Evolutionary conservation across 192 early-diverging fungal species (phyloP), one percentile per base, ranked within the genome.

Genomic region (Coemansia sp.): DNA sequence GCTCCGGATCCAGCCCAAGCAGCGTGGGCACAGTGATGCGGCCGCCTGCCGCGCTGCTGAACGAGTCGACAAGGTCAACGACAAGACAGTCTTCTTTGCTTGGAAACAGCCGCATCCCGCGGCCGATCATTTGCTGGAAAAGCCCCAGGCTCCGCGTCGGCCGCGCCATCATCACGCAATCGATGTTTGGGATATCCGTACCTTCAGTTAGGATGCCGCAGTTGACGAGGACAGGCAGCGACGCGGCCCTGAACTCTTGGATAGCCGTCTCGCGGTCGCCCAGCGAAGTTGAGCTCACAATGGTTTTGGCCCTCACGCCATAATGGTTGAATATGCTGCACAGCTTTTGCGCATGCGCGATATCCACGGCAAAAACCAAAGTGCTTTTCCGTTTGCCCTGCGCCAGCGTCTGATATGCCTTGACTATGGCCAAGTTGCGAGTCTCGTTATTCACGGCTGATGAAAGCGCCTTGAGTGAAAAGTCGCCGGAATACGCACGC

Each of bases 41-140:
- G 6, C 81, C 71, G 11, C 66, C 69, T 9, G 65, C 59, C 4
- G 32, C 25, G 35, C 74, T 64, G 1, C 59, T 52, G 45, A 92
- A 82, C n/a, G 78, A 79, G 68, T 98, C 94, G 45, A 91, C 88
- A 79, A 95, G 91, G 66, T 98, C 96, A 32, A 96, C 67, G 0
- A 95, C 84, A 23, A 94, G 71, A 62, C 96, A 96, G 62, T 92
- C 83, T 3, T 71, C 61, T 70, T 98, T 98, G 1, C 68, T 83
- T 13, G 70, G 61, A 54, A 68, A 63, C 13, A 85, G 52, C 3
- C 95, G 84, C 87, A 98, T 84, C 1, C 96, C 96, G 32, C 96
- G 87, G 13, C 96, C 96, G 38, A 98, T 70, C 96, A 98, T 98
- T 81, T 98, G 96, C 62, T 92, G 91, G 82, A 96, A 89, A 59